phyloP scores from a whole-genome alignment of 2,329 filamentous ascomycete species.

The Aspergillus sp. region DNA sequence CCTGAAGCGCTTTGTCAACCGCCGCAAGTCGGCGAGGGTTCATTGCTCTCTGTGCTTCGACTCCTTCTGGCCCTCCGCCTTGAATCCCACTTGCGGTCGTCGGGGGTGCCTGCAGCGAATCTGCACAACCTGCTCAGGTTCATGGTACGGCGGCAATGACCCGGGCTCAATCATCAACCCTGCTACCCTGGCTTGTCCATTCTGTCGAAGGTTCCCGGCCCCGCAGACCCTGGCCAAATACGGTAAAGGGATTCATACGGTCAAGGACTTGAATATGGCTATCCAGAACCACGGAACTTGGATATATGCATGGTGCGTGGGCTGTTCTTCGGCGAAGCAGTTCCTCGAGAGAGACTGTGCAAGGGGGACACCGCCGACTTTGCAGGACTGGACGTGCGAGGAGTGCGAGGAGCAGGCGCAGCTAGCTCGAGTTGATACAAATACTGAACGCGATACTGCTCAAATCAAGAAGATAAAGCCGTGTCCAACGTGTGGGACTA shows the following conservation, averaged over 20 bases:
- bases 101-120: conserved; percentile 46
- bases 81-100: conserved; percentile 48
- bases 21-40: conserved; percentile 39
- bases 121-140: conserved; percentile 41
- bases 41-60: conserved; percentile 51
- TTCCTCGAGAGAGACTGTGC: conserved; percentile 48
- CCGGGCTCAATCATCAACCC: conserved; percentile 48
- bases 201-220: conserved; percentile 49
- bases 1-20: conserved; percentile 40
- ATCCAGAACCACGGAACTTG: conserved; percentile 43
- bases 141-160: conserved; percentile 51
- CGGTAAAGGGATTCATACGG: conserved; percentile 36
- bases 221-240: conserved; percentile 36
- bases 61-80: conserved; percentile 32
- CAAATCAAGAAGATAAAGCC: conserved; percentile 17
- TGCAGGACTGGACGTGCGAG: conserved; percentile 45
- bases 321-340: conserved; percentile 44
- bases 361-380: conserved; percentile 38
- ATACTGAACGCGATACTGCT: background rate
- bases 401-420: conserved; percentile 29
- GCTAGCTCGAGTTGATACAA: background rate
- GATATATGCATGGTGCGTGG: conserved; percentile 52
- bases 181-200: conserved; percentile 51
- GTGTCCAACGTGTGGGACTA: conserved; percentile 41
- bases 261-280: conserved; percentile 42